A percentile compares a stretch with the other conserved stretches of the same genome.
phyloP scores from a whole-genome alignment of 768 basidiomycete species.

The Suillus clintonianus region DNA sequence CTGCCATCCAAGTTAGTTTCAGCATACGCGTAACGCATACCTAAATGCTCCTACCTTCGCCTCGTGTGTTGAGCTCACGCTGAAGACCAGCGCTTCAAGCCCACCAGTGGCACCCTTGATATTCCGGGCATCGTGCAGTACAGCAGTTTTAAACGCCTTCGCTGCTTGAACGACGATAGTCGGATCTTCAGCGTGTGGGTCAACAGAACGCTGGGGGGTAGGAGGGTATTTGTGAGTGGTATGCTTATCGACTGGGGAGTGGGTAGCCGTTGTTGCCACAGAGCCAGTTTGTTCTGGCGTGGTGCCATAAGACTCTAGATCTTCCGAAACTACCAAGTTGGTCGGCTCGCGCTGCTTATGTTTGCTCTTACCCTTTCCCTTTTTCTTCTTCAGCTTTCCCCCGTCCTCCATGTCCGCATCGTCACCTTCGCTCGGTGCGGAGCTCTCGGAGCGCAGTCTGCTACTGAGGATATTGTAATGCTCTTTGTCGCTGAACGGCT shows the following conservation, averaged over 20 bases:
- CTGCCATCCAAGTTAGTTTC: slow-evolving; percentile 31
- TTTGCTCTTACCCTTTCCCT: slow-evolving; percentile 35
- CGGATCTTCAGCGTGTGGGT: slow-evolving; percentile 32
- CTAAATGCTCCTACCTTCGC: slow-evolving; percentile 52
- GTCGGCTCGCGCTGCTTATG: slow-evolving; percentile 12
- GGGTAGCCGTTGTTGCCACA: neutral
- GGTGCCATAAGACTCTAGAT: slow-evolving; percentile 12
- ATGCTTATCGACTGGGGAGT: slow-evolving; percentile 6
- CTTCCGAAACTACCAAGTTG: slow-evolving; percentile 5
- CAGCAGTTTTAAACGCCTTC: slow-evolving; percentile 64
- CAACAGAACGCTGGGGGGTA: slow-evolving; percentile 15
- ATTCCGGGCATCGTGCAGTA: slow-evolving; percentile 77
- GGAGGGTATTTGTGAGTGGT: slow-evolving; percentile 44
- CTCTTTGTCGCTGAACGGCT: slow-evolving; percentile 49
- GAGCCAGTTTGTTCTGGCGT: slow-evolving; percentile 2
- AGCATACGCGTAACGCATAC: neutral
- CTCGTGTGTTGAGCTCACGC: slow-evolving; percentile 58
- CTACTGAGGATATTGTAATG: slow-evolving; percentile 37
- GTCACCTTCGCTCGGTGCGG: slow-evolving; percentile 26
- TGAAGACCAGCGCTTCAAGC: slow-evolving; percentile 47
- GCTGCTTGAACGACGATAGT: slow-evolving; percentile 57
- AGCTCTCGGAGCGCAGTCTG: slow-evolving; percentile 29
- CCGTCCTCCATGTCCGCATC: slow-evolving; percentile 32
- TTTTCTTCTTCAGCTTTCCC: slow-evolving; percentile 21
- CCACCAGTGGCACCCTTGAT: slow-evolving; percentile 52